Conservation (phyloP, 495 filamentous ascomycete species). For the Xanthoparmelia taractica region DNA sequence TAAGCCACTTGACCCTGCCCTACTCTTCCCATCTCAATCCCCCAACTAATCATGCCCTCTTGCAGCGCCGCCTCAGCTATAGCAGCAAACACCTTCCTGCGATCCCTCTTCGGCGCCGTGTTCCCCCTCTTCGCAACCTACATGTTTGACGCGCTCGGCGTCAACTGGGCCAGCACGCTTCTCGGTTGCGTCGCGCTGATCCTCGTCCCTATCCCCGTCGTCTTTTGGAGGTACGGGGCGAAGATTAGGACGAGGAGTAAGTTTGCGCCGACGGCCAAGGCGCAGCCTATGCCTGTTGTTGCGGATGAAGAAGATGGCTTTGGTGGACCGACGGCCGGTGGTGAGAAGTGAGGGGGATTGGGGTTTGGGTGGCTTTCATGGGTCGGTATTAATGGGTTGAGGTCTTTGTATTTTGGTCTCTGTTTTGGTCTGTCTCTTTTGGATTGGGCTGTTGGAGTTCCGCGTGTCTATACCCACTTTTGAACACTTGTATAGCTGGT, state of each 20-base stretch:
- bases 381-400: neutral
- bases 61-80: slow-evolving; percentile 71
- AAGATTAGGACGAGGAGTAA: slow-evolving; percentile 57
- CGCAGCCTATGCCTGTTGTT: neutral
- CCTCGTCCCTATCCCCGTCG: slow-evolving; percentile 67
- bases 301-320: neutral
- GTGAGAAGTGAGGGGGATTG: neutral
- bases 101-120: slow-evolving; percentile 64
- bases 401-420: no score
- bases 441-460: neutral
- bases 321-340: neutral
- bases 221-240: slow-evolving; percentile 56
- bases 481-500: neutral
- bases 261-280: slow-evolving; percentile 53
- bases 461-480: neutral
- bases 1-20: slow-evolving; percentile 37
- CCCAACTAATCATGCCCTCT: slow-evolving; percentile 11
- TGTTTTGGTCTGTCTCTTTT: neutral
- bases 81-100: slow-evolving; percentile 82
- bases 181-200: slow-evolving; percentile 62
- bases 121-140: slow-evolving; percentile 79
- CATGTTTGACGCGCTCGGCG: slow-evolving; percentile 71
- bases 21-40: neutral
- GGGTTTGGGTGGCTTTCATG: neutral
- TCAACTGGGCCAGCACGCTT: slow-evolving; percentile 70